Evolutionary conservation across 2,329 filamentous ascomycete species (phyloP), one percentile per base, ranked within the genome.

Genomic region (Fusarium xyrophilum): DNA sequence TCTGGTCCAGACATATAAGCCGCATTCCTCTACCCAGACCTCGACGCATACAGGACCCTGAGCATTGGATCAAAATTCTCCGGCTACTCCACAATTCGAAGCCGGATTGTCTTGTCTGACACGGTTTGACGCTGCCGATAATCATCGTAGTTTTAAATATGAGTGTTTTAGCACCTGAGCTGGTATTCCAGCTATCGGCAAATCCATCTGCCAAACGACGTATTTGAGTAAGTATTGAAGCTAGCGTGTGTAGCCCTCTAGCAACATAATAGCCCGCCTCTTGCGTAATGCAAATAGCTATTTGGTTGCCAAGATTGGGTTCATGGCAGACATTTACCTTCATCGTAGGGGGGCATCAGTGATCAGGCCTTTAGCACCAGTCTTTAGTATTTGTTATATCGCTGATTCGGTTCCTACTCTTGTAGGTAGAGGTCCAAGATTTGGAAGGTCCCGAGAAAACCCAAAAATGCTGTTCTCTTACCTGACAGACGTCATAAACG

Each of bases 1-100:
- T 48, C 23, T 51, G 63, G 48, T 52, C 50, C 44, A 56, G 50
- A 32, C 39, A 35, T 43, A 30, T 33, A 30, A 67, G 48, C 63
- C 53, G 44, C 65, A 67, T 67, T 67, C 65, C 64, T 64, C 19
- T 8, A 27, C 21, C 13, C 15, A 39, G 32, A 25, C 36, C n/a
- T 28, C 19, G 38, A 32, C 50, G 23, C 19, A 53, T 30, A 35
- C 38, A 39, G 21, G 11, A 25, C 27, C 36, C 33, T n/a, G 42
- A 11, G 23, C 33, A 40, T n/a, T 39, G 56, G 39, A 32, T 11
- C 19, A 5, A 32, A 59, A 51, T 35, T 59, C 33, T n/a, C 54
- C 54, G 35, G 23, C 3, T 10, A 21, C 27, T 39, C 27, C 27
- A 30, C 17, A 25, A 19, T 30, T 50, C 7, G 27, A 42, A 30